Conservation (phyloP, 306 rosid genomes). For the Dryas alaskensis region DNA sequence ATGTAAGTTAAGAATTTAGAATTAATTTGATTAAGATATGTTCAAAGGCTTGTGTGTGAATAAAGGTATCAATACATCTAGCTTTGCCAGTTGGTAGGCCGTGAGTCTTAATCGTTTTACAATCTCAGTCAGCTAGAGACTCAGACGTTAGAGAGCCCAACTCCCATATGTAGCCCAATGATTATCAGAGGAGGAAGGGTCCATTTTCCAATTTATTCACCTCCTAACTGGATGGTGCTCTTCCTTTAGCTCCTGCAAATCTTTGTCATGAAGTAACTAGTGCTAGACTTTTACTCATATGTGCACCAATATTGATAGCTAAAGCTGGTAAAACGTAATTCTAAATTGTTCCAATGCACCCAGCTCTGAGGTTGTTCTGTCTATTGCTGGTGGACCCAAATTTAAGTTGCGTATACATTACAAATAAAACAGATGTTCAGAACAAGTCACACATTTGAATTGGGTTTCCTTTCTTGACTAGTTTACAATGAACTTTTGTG, state of each 20-base stretch:
- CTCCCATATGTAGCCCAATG: background rate
- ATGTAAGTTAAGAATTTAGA: too few species aligned
- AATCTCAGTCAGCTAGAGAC: too few species aligned
- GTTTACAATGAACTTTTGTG: background rate
- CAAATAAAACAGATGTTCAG: background rate
- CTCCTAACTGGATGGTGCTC: slow-evolving; percentile 30
- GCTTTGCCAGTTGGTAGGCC: background rate
- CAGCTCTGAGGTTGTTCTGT: background rate
- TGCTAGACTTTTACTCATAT: background rate
- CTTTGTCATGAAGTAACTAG: slow-evolving; percentile 3
- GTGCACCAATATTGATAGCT: slow-evolving; percentile 1
- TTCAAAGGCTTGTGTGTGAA: slow-evolving; percentile 7
- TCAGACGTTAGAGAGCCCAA: too few species aligned
- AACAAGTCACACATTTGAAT: background rate
- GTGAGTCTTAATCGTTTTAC: too few species aligned
- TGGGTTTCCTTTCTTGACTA: background rate
- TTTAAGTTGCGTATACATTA: background rate
- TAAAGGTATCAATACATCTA: background rate
- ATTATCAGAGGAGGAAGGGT: background rate
- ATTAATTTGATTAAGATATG: too few species aligned
- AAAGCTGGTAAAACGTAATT: slow-evolving; percentile 6
- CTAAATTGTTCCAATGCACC: background rate
- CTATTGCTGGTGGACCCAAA: background rate
- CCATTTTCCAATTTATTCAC: background rate
- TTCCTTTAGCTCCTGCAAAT: slow-evolving; percentile 16